Evolutionary conservation across 2,329 filamentous ascomycete species (phyloP).

Genomic region (Metarhizium sp.): DNA sequence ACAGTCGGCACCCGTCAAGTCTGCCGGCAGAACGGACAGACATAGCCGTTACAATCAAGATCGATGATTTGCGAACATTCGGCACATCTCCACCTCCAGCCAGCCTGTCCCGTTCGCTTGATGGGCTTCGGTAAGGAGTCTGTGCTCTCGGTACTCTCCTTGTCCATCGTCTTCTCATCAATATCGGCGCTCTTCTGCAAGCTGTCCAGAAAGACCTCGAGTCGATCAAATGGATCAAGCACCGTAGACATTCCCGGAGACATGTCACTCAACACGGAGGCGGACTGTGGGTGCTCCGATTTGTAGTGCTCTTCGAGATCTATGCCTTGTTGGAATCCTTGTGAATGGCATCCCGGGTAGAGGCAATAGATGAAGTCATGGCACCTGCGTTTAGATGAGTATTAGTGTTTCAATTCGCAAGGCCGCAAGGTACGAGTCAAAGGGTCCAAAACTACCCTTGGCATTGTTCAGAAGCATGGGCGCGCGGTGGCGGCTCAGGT

Average conservation of each 20-base stretch:
- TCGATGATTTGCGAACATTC: not conserved
- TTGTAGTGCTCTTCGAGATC: not conserved
- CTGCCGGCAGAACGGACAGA: not conserved
- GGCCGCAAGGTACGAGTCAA: not conserved
- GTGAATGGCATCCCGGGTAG: not conserved
- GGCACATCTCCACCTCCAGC: not conserved
- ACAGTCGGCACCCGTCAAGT: not conserved
- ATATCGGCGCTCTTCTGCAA: not conserved
- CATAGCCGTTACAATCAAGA: not conserved
- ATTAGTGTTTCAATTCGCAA: not conserved
- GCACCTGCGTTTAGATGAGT: not conserved
- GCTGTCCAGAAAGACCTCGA: not conserved
- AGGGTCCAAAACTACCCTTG: not conserved
- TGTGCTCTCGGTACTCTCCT: not conserved
- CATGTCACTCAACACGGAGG: not conserved
- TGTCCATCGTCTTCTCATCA: not conserved
- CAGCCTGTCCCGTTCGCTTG: not conserved
- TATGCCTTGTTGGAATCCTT: not conserved
- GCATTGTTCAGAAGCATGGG: not conserved
- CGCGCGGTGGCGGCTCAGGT: not conserved
- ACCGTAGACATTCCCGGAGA: not conserved
- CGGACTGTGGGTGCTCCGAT: not conserved
- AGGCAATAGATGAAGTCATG: not conserved
- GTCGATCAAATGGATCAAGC: not conserved
- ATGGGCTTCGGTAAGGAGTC: not conserved